Conservation (phyloP, 495 filamentous ascomycete genomes). For the Podospora sp. region DNA sequence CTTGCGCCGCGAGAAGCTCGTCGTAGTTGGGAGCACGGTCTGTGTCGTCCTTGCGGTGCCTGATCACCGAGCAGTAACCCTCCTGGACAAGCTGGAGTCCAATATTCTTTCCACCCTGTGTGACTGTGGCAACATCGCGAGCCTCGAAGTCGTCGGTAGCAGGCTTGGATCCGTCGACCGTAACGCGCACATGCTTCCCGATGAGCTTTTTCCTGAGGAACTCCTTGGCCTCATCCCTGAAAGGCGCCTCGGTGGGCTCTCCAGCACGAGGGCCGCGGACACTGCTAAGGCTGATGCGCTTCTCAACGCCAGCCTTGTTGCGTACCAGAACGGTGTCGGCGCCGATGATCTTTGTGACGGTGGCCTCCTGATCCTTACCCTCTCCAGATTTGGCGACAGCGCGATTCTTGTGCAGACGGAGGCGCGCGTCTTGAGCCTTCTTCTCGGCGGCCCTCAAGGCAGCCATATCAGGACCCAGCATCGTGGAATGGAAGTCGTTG, state of each 20-base stretch:
- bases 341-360: constrained; percentile 80
- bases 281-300: constrained; percentile 89
- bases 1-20: constrained; percentile 85
- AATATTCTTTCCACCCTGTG: constrained; percentile 82
- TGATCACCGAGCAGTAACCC: constrained; percentile 89
- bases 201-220: constrained; percentile 92
- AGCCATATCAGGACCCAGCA: constrained; percentile 86
- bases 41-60: constrained; percentile 88
- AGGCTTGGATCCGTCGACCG: constrained; percentile 86
- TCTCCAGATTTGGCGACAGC: constrained; percentile 59
- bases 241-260: constrained; percentile 69
- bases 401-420: constrained; percentile 77
- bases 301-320: constrained; percentile 80
- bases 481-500: constrained; percentile 88
- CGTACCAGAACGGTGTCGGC: constrained; percentile 88
- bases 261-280: constrained; percentile 79
- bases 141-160: constrained; percentile 91
- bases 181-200: constrained; percentile 88
- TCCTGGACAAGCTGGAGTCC: constrained; percentile 83
- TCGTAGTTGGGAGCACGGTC: constrained; percentile 95
- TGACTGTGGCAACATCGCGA: constrained; percentile 88
- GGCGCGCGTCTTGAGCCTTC: constrained; percentile 70
- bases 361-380: constrained; percentile 68
- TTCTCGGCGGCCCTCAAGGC: constrained; percentile 84
- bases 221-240: constrained; percentile 91